phyloP scores from a whole-genome alignment of 2,329 filamentous ascomycete species.

The Penicillium oxalicum region DNA sequence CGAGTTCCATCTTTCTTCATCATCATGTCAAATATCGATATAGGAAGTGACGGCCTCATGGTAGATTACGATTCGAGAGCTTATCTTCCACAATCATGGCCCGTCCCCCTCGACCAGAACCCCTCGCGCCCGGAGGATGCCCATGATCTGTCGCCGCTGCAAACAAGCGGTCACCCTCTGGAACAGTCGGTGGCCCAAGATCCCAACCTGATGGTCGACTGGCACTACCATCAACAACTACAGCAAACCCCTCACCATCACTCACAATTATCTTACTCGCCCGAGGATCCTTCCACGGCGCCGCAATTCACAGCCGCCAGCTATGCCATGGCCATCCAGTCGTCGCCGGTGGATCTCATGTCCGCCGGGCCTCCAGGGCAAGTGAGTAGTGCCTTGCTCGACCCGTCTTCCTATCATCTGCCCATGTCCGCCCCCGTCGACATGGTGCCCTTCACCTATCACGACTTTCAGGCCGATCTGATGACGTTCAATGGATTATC shows the following conservation, averaged over 20 bases:
- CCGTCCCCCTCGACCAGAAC: slow-evolving; percentile 39
- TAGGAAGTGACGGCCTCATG: slow-evolving; percentile 42
- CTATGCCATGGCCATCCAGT: slow-evolving; percentile 45
- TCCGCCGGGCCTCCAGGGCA: slow-evolving; percentile 54
- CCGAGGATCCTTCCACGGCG: slow-evolving; percentile 52
- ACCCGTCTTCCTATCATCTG: slow-evolving; percentile 51
- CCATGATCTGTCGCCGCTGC: slow-evolving; percentile 40
- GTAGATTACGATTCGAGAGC: slow-evolving; percentile 45
- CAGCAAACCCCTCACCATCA: slow-evolving; percentile 28
- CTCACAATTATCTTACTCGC: slow-evolving; percentile 36
- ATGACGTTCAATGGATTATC: slow-evolving; percentile 52
- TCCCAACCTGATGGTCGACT: slow-evolving; percentile 41
- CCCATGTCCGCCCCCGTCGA: slow-evolving; percentile 53
- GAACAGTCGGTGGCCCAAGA: slow-evolving; percentile 41
- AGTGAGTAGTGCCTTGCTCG: slow-evolving; percentile 57
- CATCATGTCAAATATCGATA: slow-evolving; percentile 41
- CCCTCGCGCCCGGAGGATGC: slow-evolving; percentile 32
- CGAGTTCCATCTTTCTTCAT: slow-evolving; percentile 16
- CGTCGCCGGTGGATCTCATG: slow-evolving; percentile 49
- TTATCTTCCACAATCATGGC: slow-evolving; percentile 42
- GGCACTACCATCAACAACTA: slow-evolving; percentile 39
- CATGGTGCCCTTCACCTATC: slow-evolving; percentile 65
- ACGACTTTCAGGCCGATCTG: slow-evolving; percentile 69
- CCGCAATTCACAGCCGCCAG: slow-evolving; percentile 52
- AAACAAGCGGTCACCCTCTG: slow-evolving; percentile 40